phyloP scores from a whole-genome alignment of 805 yeast genomes.

The Candida palmyrensis region DNA sequence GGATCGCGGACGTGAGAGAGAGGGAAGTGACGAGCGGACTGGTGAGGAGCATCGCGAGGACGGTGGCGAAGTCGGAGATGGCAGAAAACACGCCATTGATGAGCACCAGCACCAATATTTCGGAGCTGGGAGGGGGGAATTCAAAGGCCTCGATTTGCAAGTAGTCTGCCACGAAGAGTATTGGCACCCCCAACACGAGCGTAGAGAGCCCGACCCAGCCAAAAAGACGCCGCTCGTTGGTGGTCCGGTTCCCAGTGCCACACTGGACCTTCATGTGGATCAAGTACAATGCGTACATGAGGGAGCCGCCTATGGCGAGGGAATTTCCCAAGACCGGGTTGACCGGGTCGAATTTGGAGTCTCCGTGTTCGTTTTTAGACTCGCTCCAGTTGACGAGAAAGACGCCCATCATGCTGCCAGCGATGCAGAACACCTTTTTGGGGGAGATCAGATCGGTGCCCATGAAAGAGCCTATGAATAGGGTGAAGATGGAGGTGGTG shows the following conservation, averaged over 20 bases:
- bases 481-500: constrained; percentile 46
- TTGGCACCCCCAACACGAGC: constrained; percentile 34
- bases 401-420: constrained; percentile 44
- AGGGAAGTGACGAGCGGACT: constrained; percentile 50
- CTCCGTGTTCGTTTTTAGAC: constrained; percentile 8
- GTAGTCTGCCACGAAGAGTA: constrained; percentile 29
- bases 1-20: constrained; percentile 48
- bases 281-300: constrained; percentile 42
- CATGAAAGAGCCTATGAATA: constrained; percentile 36
- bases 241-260: constrained; percentile 38
- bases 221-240: constrained; percentile 44
- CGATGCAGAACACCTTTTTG: constrained; percentile 38
- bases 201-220: constrained; percentile 43
- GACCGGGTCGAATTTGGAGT: constrained; percentile 24
- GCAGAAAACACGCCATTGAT: constrained; percentile 42
- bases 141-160: constrained; percentile 37
- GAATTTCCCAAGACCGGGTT: constrained; percentile 42
- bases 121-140: constrained; percentile 34
- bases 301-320: constrained; percentile 42
- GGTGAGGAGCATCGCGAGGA: constrained; percentile 48
- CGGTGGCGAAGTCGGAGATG: constrained; percentile 45
- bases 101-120: constrained; percentile 28
- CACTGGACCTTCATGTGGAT: constrained; percentile 39
- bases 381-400: constrained; percentile 38
- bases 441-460: constrained; percentile 39